Conservation (phyloP, 2,329 filamentous ascomycete genomes). For the Fusarium sp. region DNA sequence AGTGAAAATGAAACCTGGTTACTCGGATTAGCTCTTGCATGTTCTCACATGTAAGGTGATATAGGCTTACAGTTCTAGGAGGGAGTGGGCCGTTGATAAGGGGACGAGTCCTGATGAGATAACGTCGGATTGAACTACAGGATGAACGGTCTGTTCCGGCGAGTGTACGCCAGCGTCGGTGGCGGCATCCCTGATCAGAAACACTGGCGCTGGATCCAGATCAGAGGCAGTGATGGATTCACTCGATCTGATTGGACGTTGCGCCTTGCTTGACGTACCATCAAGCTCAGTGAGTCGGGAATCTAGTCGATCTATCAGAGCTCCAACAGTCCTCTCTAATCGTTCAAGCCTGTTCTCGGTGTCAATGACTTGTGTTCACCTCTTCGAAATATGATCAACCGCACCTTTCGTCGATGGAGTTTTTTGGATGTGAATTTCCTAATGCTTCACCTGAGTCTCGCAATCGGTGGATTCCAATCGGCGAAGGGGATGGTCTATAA, state of each 20-base stretch:
- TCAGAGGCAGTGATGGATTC: neutral
- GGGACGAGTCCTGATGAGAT: conserved; percentile 40
- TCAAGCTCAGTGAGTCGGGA: conserved; percentile 7
- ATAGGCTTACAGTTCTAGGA: conserved; percentile 38
- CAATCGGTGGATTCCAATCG: neutral
- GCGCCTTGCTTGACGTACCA: neutral
- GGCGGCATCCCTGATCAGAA: conserved; percentile 46
- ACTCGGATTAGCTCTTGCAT: neutral
- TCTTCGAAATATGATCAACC: rapidly evolving
- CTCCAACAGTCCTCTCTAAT: conserved; percentile 19
- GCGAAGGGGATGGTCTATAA: neutral
- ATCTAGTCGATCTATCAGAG: conserved; percentile 30
- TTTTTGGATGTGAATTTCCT: neutral
- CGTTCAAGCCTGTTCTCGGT: conserved; percentile 19
- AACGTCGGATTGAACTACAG: conserved; percentile 21
- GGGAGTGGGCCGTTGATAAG: conserved; percentile 25
- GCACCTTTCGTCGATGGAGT: conserved; percentile 14
- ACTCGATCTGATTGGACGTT: neutral
- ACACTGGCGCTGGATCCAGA: conserved; percentile 37
- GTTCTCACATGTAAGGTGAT: neutral
- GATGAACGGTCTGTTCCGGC: conserved; percentile 6
- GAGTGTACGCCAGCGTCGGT: conserved; percentile 41
- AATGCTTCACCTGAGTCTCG: rapidly evolving
- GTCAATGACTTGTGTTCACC: neutral
- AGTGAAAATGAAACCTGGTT: conserved; percentile 42